phyloP scores from a whole-genome alignment of 1,139 yeast species.

The Zhuliangozyma parablackwelliae region DNA sequence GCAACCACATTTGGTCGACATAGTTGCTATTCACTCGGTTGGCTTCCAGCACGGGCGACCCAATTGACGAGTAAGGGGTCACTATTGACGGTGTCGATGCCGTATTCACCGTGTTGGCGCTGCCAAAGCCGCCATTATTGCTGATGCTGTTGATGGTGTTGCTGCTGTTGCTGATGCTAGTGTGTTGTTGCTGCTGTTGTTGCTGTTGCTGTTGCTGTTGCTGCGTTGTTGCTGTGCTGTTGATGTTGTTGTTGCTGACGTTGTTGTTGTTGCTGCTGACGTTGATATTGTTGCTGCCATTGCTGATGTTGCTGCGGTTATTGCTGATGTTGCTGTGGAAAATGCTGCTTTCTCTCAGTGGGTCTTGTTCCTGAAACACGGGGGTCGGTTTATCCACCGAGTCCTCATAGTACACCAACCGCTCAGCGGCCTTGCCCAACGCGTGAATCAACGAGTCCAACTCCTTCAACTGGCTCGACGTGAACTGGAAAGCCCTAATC shows the following conservation, averaged over 20 bases:
- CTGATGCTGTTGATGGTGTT: no score
- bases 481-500: slow-evolving; percentile 11
- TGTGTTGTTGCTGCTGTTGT: not conserved
- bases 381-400: slow-evolving; percentile 1
- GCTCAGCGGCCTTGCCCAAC: slow-evolving; percentile 6
- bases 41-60: slow-evolving; percentile 2
- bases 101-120: not conserved
- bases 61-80: slow-evolving; percentile 4
- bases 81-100: slow-evolving; percentile 1
- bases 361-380: not conserved
- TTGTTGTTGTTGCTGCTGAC: no score
- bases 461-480: slow-evolving; percentile 15
- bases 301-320: no score
- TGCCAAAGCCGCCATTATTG: no score
- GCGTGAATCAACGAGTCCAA: slow-evolving; percentile 12
- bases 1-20: slow-evolving; percentile 28
- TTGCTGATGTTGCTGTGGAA: slow-evolving; percentile 1
- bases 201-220: not conserved
- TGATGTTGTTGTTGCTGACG: no score
- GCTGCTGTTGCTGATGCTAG: not conserved
- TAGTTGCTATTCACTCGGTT: slow-evolving; percentile 11
- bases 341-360: not conserved
- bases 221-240: no score
- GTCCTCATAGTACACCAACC: slow-evolving; percentile 6
- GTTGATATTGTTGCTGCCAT: no score